Evolutionary conservation across 2,329 filamentous ascomycete species (phyloP), one percentile per base, ranked within the genome.

Genomic region (Ophiocordyceps australis): DNA sequence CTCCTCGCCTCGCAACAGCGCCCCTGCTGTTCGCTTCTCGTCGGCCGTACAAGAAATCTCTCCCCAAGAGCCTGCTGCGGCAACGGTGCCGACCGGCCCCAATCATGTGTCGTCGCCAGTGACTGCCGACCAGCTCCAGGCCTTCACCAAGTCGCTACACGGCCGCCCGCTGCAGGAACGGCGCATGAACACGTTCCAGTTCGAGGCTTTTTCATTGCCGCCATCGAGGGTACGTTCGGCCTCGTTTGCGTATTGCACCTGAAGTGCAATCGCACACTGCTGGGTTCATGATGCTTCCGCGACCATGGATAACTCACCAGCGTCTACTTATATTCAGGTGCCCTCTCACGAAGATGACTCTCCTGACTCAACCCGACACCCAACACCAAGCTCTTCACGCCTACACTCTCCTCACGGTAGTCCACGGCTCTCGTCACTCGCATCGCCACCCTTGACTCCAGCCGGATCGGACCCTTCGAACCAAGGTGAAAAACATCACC

Each of bases 371-470:
- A 76, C 70, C 41, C 63, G 69, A 31, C 60, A 72, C 30, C 59
- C 68, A 21, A 75, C 73, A 28, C 74, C 71, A 26, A 69, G 53
- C 34, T 73, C 75, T 34, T 73, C 73, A 27, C 59, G 58, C 30
- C 66, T 62, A 37, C 62, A 65, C 32, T 83, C 76, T 30, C 73
- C 76, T 17, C 64, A 62, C 43, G 57, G 70, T 21, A 78, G 74
- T 35, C 75, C 79, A 32, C 64, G 66, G 32, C 56, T 66, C 23
- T 70, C 74, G 31, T 68, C 76, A 30, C 67, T 91, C 54, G 78
- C 86, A 38, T 92, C 85, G 9, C 86, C 86, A 36, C 83, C 83
- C 22, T 63, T 95, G 27, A 94, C 85, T 9, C 86, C 86, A 12
- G 74, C 82, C 28, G 83, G 74, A 26, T 86, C 81, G 22, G 54